Base-by-base conservation (phyloP, 2,329 filamentous ascomycete species). In the Paramyrothecium roridum region DNA sequence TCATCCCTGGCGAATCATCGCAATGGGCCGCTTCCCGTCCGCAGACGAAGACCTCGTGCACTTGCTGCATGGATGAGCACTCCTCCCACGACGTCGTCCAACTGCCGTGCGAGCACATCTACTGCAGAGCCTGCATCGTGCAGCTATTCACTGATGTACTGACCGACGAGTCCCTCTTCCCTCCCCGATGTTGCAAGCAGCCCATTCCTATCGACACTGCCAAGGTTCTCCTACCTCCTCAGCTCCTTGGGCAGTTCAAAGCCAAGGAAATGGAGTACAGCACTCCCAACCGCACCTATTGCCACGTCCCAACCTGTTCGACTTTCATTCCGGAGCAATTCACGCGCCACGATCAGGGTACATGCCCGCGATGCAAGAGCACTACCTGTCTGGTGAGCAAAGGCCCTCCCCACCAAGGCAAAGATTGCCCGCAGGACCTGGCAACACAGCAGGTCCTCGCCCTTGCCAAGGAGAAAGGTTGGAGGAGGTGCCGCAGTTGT, bases 371-470 rank as follows among this genome's bases (percentile, higher is more conserved):
- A 0, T 87, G 84, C 53, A 0, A 19, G 0, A 54, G 30, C 0
- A 61, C 40, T 0, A 87, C 83, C 0, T 87, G 83, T 57, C 64
- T 56, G 0, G 63, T 62, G 0, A 87, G 83, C 70, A 85, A 84
- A 57, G 60, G 52, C 0, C 55, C 54, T 0, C 57, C 64, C 0
- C 83, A 87, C 53, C n/a, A 22, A 0, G 76, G 71, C 0, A 19
- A 37, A n/a, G 75, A 79, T 21, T 86, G 82, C 57, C 74, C 76
- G 0, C 49, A 74, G 0, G 79, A 85, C 48, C 56, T 59, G 0
- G 63, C 60, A 0, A 56, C 76, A 0, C 67, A 78, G 48, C 59
- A 72, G 21, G 50, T 83, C 0, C 56, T 83, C 1, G 49, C 63
- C 0, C 50, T 78, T 0, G 80, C 78, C 1, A 53, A 57, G 0